Evolutionary conservation across 1,139 yeast species (phyloP), one percentile per base, ranked within the genome.

Genomic region (Debaryomyces psychrophilus): DNA sequence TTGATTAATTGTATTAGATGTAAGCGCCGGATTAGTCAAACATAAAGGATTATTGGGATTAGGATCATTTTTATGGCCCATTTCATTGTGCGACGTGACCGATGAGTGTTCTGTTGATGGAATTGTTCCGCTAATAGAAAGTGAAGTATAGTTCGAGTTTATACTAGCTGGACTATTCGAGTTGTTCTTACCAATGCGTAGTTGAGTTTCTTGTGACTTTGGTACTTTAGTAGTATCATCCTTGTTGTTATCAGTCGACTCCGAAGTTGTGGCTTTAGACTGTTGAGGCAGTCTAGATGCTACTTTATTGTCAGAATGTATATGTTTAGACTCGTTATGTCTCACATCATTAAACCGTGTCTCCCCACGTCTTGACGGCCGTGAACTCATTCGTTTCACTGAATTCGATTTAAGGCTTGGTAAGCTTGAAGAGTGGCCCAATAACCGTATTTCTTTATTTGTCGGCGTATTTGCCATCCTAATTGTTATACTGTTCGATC

Each of bases 381-480:
- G 20, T 14, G 36, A 15, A 15, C 23, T 17, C n/a, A 29, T 37
- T 18, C 46, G 44, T 29, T 56, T 57, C 41, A 50, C 9, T 6
- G 36, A 56, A 33, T 50, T 56, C 2, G 67, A 52, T 38, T 65
- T 69, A 41, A 69, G 57, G 48, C 68, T 67, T 5, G 77, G 77
- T 42, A 72, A 61, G 49, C 76, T 70, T 8, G 73, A 64, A 5
- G 76, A 71, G 58, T 73, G 77, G 2, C 75, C 76, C 43, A 73
- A 59, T 8, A 56, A 45, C 39, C 61, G 56, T 6, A 45, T 50
- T 23, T 58, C 60, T 37, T 50, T 54, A 4, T 48, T 40, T 15
- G 45, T 31, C 7, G 46, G 25, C 9, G 43, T 14, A 7, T 17
- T 23, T 35, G 23, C 35, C 9, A 37, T 34, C 31, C 45, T 48